Evolutionary conservation across 495 filamentous ascomycete genomes (phyloP), one percentile per base, ranked within the genome.

Genomic region (Podospora conica): DNA sequence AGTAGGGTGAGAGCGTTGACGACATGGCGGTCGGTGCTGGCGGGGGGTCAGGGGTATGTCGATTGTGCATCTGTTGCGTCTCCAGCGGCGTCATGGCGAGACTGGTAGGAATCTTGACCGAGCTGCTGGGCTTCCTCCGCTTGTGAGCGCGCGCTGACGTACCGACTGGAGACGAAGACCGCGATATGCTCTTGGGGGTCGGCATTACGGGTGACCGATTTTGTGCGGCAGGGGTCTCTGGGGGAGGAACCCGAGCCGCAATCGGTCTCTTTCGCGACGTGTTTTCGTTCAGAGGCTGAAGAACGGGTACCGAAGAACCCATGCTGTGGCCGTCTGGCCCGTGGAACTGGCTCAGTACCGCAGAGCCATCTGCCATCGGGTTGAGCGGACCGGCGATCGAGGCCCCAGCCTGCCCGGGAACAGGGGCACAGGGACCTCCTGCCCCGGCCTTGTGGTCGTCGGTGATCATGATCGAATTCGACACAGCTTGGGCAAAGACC

Each of bases 381-480:
- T 29, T 33, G n/a, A 60, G 40, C 5, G 40, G 40, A 7, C 40
- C 40, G 40, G 40, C 15, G 40, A n/a, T 18, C 29, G 29, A 31
- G 9, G 40, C 40, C 18, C 40, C 40, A 3, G 40, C 29, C 33
- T 25, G 15, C 10, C 31, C 60, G n/a, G 57, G 57, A 64, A 20
- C 25, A 33, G 55, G 58, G 53, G 31, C 27, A 53, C 53, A 61
- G 21, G 48, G 12, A 5, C 28, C 63, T 40, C 27, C 61, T 20
- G 63, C 68, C 65, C 90, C 88, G 3, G 91, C 93, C 76, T 98
- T 98, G 78, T 98, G 94, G 73, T 98, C 93, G 75, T 98, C 94
- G 1, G 94, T 97, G 70, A 98, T 97, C 83, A 96, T 89, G 63
- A 96, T 95, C 0, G 91, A 88, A 33, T 86, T 85, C 6, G 91